Conservation (phyloP, 139 green algal genomes). For the Picochlorum sp. region DNA sequence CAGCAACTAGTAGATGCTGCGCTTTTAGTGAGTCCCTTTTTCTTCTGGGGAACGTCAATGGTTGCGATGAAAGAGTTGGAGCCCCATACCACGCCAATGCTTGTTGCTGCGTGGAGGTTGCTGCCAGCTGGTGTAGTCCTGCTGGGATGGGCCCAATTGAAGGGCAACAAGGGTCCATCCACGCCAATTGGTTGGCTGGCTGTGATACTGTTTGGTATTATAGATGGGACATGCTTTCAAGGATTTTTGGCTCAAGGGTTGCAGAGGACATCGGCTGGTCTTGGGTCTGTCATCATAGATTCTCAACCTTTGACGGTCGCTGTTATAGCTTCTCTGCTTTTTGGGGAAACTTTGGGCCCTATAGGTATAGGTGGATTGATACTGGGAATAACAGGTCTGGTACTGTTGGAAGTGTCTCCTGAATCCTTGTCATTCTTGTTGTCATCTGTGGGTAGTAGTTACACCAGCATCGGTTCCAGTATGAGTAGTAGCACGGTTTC, state of each 20-base stretch:
- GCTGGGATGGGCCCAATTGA: constrained; percentile 60
- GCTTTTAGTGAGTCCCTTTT: constrained; percentile 86
- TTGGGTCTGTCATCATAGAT: constrained; percentile 92
- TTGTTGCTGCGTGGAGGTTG: constrained; percentile 78
- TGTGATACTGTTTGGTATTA: constrained; percentile 73
- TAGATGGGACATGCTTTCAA: constrained; percentile 92
- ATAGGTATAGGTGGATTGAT: constrained; percentile 48
- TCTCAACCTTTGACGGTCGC: constrained; percentile 92
- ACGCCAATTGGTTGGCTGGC: constrained; percentile 62
- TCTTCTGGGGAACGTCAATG: constrained; percentile 95
- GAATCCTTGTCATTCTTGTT: background rate
- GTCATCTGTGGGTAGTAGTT: background rate
- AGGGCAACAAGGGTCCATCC: constrained; percentile 51
- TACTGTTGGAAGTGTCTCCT: constrained; percentile 75
- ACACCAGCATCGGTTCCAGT: too few relatives aligned
- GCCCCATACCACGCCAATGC: constrained; percentile 69
- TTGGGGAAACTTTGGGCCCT: constrained; percentile 65
- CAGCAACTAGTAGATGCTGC: constrained; percentile 8
- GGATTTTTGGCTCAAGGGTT: constrained; percentile 65
- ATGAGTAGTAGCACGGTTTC: background rate
- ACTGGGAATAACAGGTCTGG: constrained; percentile 76
- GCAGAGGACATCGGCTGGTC: constrained; percentile 62
- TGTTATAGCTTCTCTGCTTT: constrained; percentile 81
- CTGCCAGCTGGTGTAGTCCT: constrained; percentile 78
- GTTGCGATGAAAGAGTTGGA: constrained; percentile 79